Percentiles rank a stretch among this genome's conserved stretches.
These are phyloP conservation scores for Wallacemonas sp. DNA, from an alignment of 208 protist genomes.

Conservation along the genomic window DNA sequence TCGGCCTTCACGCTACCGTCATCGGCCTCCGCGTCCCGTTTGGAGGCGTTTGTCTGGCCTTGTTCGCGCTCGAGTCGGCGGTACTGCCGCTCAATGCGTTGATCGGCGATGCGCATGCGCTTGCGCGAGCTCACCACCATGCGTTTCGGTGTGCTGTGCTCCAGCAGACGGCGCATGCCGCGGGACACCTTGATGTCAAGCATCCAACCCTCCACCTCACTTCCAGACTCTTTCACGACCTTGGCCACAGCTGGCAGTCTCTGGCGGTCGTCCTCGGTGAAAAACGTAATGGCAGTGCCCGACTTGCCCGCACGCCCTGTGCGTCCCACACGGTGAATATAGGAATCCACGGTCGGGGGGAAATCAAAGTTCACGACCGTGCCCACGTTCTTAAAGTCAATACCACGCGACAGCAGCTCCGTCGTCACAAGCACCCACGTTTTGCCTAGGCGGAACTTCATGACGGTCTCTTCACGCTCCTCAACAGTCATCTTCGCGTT, in stretches of 20 bases:
- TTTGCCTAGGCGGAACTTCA: conserved; percentile 94
- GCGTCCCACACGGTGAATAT: conserved; percentile 97
- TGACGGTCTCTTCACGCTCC: conserved; percentile 92
- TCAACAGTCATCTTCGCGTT: conserved; percentile 86
- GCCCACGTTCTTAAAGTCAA: conserved; percentile 97
- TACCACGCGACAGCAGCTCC: conserved; percentile 96
- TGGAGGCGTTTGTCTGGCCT: conserved; percentile 14
- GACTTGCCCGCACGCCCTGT: conserved; percentile 87
- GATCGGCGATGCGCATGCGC: conserved; percentile 73
- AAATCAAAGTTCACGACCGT: conserved; percentile 99
- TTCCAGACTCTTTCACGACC: conserved; percentile 93
- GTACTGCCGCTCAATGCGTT: conserved; percentile 72
- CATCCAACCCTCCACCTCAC: conserved; percentile 95
- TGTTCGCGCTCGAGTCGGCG: conserved; percentile 59
- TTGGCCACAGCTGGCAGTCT: conserved; percentile 89
- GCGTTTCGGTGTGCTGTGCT: conserved; percentile 75
- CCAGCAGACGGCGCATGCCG: conserved; percentile 47
- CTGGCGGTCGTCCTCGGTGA: conserved; percentile 94
- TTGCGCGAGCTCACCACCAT: conserved; percentile 87
- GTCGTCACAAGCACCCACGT: conserved; percentile 97
- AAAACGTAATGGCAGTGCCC: conserved; percentile 96
- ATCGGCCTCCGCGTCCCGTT: neutral
- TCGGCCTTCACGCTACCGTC: neutral
- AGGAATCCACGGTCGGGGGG: conserved; percentile 91
- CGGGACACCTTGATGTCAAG: conserved; percentile 82